phyloP scores from a whole-genome alignment of 208 protist species.

The Angomonas ambiguus region DNA sequence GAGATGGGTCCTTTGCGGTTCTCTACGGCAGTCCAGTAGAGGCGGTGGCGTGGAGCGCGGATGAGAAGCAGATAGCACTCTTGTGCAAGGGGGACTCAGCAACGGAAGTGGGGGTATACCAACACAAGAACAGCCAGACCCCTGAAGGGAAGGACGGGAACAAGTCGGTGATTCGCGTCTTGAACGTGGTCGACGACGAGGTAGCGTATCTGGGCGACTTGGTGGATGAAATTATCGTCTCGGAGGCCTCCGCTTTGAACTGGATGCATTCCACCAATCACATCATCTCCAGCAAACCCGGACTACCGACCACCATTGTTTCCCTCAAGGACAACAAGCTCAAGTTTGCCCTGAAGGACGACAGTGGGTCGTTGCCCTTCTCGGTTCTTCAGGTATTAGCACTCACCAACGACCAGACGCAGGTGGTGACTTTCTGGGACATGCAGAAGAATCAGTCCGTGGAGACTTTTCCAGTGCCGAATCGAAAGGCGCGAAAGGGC shows the following conservation, averaged over 20 bases:
- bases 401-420: constrained; percentile 21
- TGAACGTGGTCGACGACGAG: background rate
- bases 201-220: background rate
- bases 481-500: constrained; percentile 24
- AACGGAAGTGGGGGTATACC: constrained; percentile 1
- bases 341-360: constrained; percentile 27
- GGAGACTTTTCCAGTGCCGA: constrained; percentile 27
- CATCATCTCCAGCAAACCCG: constrained; percentile 24
- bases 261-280: background rate
- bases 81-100: constrained; percentile 17
- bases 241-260: background rate
- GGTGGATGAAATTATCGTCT: background rate
- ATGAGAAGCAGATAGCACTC: constrained; percentile 25
- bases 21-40: constrained; percentile 36
- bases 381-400: constrained; percentile 24
- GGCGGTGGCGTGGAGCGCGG: constrained; percentile 24
- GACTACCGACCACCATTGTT: constrained; percentile 25
- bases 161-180: background rate
- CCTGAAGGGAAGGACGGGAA: background rate
- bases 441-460: constrained; percentile 38
- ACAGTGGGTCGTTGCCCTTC: constrained; percentile 24
- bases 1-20: constrained; percentile 6
- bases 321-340: constrained; percentile 29
- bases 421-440: constrained; percentile 48
- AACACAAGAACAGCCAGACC: constrained; percentile 4